Percentiles rank a stretch among this genome's conserved stretches.
Evolutionary conservation across 768 basidiomycete species (phyloP).

Genomic region (Coprinopsis sp.): DNA sequence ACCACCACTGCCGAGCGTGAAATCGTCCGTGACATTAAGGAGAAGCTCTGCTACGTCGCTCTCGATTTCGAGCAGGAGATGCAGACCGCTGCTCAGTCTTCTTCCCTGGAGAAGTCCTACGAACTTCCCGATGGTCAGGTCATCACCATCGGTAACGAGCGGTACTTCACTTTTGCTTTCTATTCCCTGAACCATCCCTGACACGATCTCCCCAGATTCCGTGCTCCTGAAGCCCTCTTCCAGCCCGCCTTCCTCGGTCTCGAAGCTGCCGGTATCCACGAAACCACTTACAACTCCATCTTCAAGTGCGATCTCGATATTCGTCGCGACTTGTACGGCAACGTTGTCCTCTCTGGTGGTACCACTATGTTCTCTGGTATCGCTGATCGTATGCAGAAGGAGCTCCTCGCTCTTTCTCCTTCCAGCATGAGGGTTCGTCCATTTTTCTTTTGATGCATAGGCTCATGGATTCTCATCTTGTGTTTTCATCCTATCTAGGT

Average conservation of each 20-base stretch:
- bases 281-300: conserved; percentile 84
- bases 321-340: conserved; percentile 75
- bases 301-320: conserved; percentile 86
- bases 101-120: conserved; percentile 88
- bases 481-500: conserved; percentile 37
- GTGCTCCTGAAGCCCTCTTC: conserved; percentile 92
- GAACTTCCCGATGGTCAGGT: conserved; percentile 92
- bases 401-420: conserved; percentile 79
- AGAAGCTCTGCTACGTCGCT: conserved; percentile 94
- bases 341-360: conserved; percentile 85
- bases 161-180: conserved; percentile 63
- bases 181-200: conserved; percentile 46
- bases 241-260: conserved; percentile 87
- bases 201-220: conserved; percentile 62
- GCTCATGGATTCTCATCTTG: conserved; percentile 4
- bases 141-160: conserved; percentile 91
- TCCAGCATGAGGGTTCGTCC: conserved; percentile 74
- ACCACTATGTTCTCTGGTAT: conserved; percentile 97
- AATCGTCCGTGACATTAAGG: conserved; percentile 97
- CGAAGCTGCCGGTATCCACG: conserved; percentile 88
- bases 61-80: conserved; percentile 93
- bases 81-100: conserved; percentile 85
- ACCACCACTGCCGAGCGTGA: conserved; percentile 91
- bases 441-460: conserved; percentile 12
- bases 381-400: conserved; percentile 94